These are phyloP conservation scores for Sporothrix pseudoabietina DNA, from an alignment of 2,329 filamentous ascomycete species.

Conservation along the genomic window DNA sequence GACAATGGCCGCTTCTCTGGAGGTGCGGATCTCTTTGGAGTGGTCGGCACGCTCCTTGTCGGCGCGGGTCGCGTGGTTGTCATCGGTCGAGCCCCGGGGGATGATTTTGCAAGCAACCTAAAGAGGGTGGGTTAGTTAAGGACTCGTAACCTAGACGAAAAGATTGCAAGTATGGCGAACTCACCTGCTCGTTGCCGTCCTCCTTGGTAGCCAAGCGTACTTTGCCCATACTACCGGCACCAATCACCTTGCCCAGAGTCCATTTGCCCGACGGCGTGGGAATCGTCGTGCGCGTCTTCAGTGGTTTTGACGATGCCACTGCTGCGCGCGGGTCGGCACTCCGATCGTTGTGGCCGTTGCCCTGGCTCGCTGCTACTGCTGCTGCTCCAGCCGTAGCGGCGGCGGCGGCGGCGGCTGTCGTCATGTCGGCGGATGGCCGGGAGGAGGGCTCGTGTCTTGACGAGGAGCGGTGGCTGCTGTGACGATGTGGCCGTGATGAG, in stretches of 20 bases:
- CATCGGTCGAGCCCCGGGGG: slow-evolving; percentile 83
- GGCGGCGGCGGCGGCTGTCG: slow-evolving; percentile 45
- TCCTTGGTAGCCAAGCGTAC: slow-evolving; percentile 92
- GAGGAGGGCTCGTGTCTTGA: slow-evolving; percentile 28
- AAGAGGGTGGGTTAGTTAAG: not conserved
- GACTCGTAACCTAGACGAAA: not conserved
- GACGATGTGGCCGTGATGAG: slow-evolving; percentile 52
- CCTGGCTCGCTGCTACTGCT: slow-evolving; percentile 12
- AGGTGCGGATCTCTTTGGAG: slow-evolving; percentile 93
- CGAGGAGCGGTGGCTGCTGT: slow-evolving; percentile 54
- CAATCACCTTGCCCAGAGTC: slow-evolving; percentile 94
- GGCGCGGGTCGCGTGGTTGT: slow-evolving; percentile 69
- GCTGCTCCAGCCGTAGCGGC: slow-evolving; percentile 37
- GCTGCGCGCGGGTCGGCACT: slow-evolving; percentile 52
- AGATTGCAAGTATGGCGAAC: slow-evolving; percentile 34
- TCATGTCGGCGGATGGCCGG: slow-evolving; percentile 35
- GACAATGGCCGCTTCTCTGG: slow-evolving; percentile 93
- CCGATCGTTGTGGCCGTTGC: slow-evolving; percentile 37
- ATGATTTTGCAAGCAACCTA: slow-evolving; percentile 98
- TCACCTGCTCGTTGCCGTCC: slow-evolving; percentile 86
- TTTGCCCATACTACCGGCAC: slow-evolving; percentile 97
- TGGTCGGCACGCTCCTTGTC: slow-evolving; percentile 90
- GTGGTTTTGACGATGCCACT: slow-evolving; percentile 52
- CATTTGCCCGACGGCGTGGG: slow-evolving; percentile 89
- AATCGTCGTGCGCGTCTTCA: slow-evolving; percentile 75